Percentiles rank a stretch among this genome's conserved stretches.
Conservation (phyloP, 2,329 filamentous ascomycete species). For the Claviceps monticola region DNA sequence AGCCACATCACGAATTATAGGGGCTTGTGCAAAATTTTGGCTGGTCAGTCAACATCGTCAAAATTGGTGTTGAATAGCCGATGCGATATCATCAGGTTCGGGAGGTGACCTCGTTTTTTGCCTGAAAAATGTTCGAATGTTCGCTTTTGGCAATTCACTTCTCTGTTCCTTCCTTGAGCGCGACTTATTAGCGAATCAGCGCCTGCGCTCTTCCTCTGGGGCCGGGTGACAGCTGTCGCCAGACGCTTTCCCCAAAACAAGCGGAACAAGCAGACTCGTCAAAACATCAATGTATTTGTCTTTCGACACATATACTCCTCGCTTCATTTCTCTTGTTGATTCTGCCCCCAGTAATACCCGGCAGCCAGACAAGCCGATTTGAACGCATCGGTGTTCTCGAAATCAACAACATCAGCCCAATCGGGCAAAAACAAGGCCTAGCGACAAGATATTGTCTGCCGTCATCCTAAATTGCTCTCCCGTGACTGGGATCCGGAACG, state of each 20-base stretch:
- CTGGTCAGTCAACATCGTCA: neutral
- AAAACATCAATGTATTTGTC: neutral
- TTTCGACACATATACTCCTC: neutral
- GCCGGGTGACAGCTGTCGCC: slow-evolving; percentile 5
- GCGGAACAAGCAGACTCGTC: neutral
- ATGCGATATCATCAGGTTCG: neutral
- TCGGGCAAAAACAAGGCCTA: neutral
- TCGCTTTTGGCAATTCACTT: neutral
- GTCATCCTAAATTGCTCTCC: neutral
- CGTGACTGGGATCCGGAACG: neutral
- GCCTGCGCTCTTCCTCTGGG: neutral
- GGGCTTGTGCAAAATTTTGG: neutral
- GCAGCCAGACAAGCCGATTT: neutral
- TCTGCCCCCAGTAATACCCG: too few species aligned
- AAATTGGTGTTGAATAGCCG: neutral
- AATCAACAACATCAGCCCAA: neutral
- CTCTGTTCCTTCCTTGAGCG: neutral
- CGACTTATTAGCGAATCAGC: neutral
- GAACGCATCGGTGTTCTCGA: neutral
- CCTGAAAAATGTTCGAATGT: neutral
- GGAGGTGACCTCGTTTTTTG: neutral
- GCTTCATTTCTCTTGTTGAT: neutral
- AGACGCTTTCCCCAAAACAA: neutral
- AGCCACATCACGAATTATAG: neutral
- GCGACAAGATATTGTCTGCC: slow-evolving; percentile 1